These are phyloP conservation scores for Rhizophagus clarus DNA, from an alignment of 192 early-diverging fungal species.

Conservation along the genomic window DNA sequence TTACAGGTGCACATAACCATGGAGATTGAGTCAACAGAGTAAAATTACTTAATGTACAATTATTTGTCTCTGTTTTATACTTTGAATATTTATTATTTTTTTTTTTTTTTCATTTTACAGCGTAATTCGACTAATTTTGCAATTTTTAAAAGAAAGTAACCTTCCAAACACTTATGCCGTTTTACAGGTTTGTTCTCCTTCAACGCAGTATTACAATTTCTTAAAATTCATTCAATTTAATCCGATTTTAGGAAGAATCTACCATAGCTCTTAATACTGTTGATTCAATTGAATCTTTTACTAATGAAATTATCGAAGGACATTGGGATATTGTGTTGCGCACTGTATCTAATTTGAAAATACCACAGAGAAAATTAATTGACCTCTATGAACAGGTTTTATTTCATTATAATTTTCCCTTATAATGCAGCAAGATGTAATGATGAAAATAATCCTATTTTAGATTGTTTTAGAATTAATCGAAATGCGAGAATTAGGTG, in stretches of 20 bases:
- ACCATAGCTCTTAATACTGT: constrained; percentile 82
- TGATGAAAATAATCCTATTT: not conserved
- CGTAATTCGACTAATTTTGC: constrained; percentile 87
- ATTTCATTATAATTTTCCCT: not conserved
- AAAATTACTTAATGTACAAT: constrained; percentile 20
- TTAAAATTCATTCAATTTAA: not conserved
- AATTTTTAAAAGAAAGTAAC: constrained; percentile 93
- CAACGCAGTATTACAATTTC: not conserved
- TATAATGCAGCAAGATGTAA: not conserved
- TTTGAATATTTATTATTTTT: constrained; percentile 6
- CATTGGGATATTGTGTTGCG: constrained; percentile 86
- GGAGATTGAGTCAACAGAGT: constrained; percentile 67
- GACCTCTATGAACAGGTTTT: constrained; percentile 89
- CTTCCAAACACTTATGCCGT: constrained; percentile 73
- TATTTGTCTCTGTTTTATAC: not conserved
- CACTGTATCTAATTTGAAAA: constrained; percentile 65
- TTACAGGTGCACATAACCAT: constrained; percentile 35
- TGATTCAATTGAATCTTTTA: constrained; percentile 76
- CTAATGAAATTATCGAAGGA: constrained; percentile 73
- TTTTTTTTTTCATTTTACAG: constrained; percentile 29
- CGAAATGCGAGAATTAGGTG: constrained; percentile 79
- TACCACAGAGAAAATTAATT: constrained; percentile 70
- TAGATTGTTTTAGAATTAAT: constrained; percentile 86
- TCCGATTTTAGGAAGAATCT: constrained; percentile 67
- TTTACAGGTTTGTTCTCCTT: constrained; percentile 61